Evolutionary conservation across 768 basidiomycete species (phyloP), one percentile per base, ranked within the genome.

Genomic region (Vishniacozyma victoriae): DNA sequence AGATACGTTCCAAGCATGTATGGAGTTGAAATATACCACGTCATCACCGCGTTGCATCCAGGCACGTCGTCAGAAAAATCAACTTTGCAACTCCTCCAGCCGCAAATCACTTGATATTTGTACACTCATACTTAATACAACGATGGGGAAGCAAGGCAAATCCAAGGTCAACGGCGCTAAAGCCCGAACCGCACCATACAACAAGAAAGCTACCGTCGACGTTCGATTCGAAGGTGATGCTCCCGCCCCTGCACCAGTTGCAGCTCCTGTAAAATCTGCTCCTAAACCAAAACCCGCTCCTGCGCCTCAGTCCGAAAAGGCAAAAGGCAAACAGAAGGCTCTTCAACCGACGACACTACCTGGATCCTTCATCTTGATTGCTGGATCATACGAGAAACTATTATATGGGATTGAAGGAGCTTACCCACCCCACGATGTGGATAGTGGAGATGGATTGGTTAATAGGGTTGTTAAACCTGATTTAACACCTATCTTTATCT

Each of bases 381-480:
- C 84, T 0, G 95, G 95, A 0, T 88, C 92, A 15, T 99, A 97
- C 72, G 95, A 99, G 76, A 95, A 92, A 64, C 77, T 97, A 14
- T 78, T 99, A 15, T 97, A 95, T 59, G 92, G 92, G 12, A 76
- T 95, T 15, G 79, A 88, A 50, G 88, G 85, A 27, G 75, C 79
- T 0, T 64, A 57, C 43, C 53, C 75, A 16, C 57, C 67, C 37
- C 38, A 57, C 44, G 25, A 46, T 48, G 35, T 50, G 1, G 39
- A 69, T 3, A 59, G 60, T 65, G 20, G 25, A 35, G 16, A 15
- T n/a, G 16, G 20, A 11, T 22, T 14, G 7, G 27, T 3, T 18
- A 14, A 24, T 9, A 7, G 7, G 9, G 7, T 38, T 26, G 71
- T 72, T 53, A 60, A 65, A 41, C 75, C 76, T 44, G 64, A 82